phyloP scores from a whole-genome alignment of 306 rosid species.

The Lathyrus oleraceus region DNA sequence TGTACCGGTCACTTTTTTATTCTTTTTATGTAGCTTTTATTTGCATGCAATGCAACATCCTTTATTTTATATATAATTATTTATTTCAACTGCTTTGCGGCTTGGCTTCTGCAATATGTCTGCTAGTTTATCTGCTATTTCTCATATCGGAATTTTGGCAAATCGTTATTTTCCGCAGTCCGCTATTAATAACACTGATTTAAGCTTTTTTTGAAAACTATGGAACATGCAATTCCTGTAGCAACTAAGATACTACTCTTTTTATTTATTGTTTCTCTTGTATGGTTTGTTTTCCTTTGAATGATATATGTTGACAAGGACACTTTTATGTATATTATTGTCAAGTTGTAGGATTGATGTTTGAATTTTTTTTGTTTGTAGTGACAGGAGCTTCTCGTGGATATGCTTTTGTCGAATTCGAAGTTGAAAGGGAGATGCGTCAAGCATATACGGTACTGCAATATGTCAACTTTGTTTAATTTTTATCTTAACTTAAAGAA shows the following conservation, averaged over 20 bases:
- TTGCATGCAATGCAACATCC: too few species aligned
- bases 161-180: too few species aligned
- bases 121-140: too few species aligned
- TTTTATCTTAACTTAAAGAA: neutral
- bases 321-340: neutral
- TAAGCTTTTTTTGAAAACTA: neutral
- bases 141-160: too few species aligned
- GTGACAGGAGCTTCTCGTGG: conserved; percentile 94
- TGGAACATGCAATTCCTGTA: neutral
- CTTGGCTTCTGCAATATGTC: too few species aligned
- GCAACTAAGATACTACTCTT: neutral
- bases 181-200: too few species aligned
- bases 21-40: too few species aligned
- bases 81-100: too few species aligned
- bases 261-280: neutral
- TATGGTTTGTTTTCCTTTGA: conserved; percentile 11
- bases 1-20: too few species aligned
- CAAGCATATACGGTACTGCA: conserved; percentile 66
- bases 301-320: neutral
- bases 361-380: conserved; percentile 37
- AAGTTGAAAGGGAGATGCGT: conserved; percentile 80
- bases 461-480: conserved; percentile 12
- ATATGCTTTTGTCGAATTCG: conserved; percentile 90
- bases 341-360: neutral
- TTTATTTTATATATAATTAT: too few species aligned